Conservation (phyloP, 1,139 yeast species). For the Saccharomyces hybrid region DNA sequence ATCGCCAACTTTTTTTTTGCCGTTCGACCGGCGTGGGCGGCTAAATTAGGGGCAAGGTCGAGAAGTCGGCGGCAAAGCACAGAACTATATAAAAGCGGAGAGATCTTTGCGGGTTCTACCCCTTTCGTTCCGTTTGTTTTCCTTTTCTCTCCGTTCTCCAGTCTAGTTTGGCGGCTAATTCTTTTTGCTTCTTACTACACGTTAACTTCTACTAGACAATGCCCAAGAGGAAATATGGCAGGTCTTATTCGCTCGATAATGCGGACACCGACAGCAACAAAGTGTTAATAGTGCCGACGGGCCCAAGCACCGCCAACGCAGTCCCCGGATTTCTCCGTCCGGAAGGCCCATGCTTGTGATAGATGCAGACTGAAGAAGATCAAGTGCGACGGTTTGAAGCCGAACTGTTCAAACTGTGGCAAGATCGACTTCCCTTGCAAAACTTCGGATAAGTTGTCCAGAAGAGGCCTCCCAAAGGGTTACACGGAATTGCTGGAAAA, state of each 20-base stretch:
- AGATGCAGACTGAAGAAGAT: conserved; percentile 69
- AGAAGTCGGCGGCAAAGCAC: neutral
- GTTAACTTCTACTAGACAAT: neutral
- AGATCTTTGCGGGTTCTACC: neutral
- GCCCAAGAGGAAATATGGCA: conserved; percentile 1
- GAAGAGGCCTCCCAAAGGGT: conserved; percentile 70
- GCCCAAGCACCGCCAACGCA: neutral
- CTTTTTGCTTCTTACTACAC: neutral
- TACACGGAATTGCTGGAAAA: conserved; percentile 67
- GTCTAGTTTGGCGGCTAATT: neutral
- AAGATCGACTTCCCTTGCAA: conserved; percentile 60
- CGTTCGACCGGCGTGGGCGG: conserved; percentile 1
- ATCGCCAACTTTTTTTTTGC: neutral
- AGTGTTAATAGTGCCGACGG: neutral
- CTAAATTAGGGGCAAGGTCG: neutral
- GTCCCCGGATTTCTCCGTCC: neutral
- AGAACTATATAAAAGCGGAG: neutral
- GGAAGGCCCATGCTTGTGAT: conserved; percentile 67
- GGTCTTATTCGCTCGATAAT: conserved; percentile 1
- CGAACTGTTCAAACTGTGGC: conserved; percentile 57
- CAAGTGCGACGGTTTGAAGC: conserved; percentile 66
- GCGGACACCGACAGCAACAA: neutral
- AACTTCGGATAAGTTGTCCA: conserved; percentile 61
- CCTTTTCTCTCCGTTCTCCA: neutral
- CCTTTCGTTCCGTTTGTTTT: neutral